These are phyloP conservation scores for Boletus insuetus DNA, from an alignment of 768 basidiomycete genomes.

Conservation along the genomic window DNA sequence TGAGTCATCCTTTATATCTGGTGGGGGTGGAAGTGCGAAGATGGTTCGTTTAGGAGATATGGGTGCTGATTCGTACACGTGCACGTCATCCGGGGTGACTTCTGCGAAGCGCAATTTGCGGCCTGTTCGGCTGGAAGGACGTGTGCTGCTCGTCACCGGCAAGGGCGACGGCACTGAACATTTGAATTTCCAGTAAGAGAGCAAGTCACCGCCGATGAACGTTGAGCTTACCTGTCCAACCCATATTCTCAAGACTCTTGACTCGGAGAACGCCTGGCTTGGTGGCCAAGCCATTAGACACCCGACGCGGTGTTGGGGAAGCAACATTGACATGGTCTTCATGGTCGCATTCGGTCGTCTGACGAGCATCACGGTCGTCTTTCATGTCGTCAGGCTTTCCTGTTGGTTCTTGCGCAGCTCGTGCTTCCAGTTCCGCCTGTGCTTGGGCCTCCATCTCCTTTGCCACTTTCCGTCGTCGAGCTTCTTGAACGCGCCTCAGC, in stretches of 20 bases:
- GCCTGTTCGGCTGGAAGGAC: conserved; percentile 55
- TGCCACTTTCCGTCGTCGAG: conserved; percentile 16
- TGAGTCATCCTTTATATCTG: conserved; percentile 22
- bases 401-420: not conserved
- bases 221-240: conserved; percentile 15
- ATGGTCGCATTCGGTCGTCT: not conserved
- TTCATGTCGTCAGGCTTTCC: not conserved
- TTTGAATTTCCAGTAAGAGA: not conserved
- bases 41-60: conserved; percentile 61
- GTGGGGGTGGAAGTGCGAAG: conserved; percentile 53
- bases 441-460: not conserved
- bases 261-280: conserved; percentile 28
- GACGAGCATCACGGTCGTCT: not conserved
- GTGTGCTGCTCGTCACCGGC: conserved; percentile 48
- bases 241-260: conserved; percentile 30
- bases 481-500: conserved; percentile 38
- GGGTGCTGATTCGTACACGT: conserved; percentile 82
- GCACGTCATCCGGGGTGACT: conserved; percentile 66
- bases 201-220: no score
- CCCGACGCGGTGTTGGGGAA: conserved; percentile 12
- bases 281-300: conserved; percentile 9
- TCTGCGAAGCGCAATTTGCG: conserved; percentile 75
- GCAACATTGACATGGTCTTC: not conserved
- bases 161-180: conserved; percentile 40
- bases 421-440: not conserved